These are phyloP conservation scores for Cladobotryum mycophilum DNA, from an alignment of 2,329 filamentous ascomycete species.

Conservation along the genomic window DNA sequence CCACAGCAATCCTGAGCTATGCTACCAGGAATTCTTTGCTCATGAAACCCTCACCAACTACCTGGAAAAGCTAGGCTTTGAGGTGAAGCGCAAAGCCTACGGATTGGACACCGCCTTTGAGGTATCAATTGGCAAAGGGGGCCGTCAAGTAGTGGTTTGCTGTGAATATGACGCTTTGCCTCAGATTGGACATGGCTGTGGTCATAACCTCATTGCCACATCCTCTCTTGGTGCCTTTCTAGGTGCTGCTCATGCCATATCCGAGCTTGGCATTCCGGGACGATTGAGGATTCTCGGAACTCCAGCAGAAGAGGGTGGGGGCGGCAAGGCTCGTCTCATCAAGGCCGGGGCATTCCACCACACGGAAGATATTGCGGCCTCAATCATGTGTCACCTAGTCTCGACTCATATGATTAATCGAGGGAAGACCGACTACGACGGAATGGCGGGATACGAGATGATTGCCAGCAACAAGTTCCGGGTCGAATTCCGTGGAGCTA, in stretches of 20 bases:
- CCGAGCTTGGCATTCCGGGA: slow-evolving; percentile 24
- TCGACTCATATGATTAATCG: slow-evolving; percentile 5
- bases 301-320: slow-evolving; percentile 38
- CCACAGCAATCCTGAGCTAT: slow-evolving; percentile 43
- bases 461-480: slow-evolving; percentile 27
- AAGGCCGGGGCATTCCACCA: slow-evolving; percentile 23
- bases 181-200: slow-evolving; percentile 39
- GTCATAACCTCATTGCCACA: slow-evolving; percentile 40
- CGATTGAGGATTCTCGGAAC: slow-evolving; percentile 36
- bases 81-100: slow-evolving; percentile 42
- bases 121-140: slow-evolving; percentile 35
- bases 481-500: slow-evolving; percentile 27
- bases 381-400: slow-evolving; percentile 25
- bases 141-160: slow-evolving; percentile 35
- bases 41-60: slow-evolving; percentile 43
- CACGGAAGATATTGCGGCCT: slow-evolving; percentile 18
- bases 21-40: slow-evolving; percentile 45
- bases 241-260: slow-evolving; percentile 28
- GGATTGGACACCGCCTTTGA: slow-evolving; percentile 48
- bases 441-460: slow-evolving; percentile 24
- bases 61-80: slow-evolving; percentile 38
- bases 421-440: slow-evolving; percentile 5
- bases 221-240: slow-evolving; percentile 36
- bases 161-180: slow-evolving; percentile 45
- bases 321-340: slow-evolving; percentile 31